Percentiles rank a stretch among this genome's conserved stretches.
Conservation (phyloP, 2,329 filamentous ascomycete species). For the Xylariaceae sp. region DNA sequence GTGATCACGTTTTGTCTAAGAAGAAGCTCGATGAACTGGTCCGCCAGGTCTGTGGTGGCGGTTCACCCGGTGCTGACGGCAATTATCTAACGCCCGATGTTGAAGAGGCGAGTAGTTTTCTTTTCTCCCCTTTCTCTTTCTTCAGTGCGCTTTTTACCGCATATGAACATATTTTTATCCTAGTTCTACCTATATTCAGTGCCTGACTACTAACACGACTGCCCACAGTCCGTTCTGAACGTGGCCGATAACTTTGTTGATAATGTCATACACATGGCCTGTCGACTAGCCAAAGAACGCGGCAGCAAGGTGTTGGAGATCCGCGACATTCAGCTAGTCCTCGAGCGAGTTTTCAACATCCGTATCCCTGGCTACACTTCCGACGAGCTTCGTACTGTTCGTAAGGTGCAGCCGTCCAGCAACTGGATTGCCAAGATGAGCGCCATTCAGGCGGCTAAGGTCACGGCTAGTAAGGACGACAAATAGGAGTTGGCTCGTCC, state of each 20-base stretch:
- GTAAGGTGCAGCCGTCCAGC: slow-evolving; percentile 86
- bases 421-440: slow-evolving; percentile 98
- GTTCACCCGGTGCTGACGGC: slow-evolving; percentile 72
- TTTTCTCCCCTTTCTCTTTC: slow-evolving; percentile 16
- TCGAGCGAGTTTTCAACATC: slow-evolving; percentile 87
- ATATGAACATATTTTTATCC: too few species aligned
- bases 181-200: slow-evolving; percentile 12
- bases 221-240: slow-evolving; percentile 75
- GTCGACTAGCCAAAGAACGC: slow-evolving; percentile 90
- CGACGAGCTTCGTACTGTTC: slow-evolving; percentile 91
- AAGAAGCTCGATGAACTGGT: slow-evolving; percentile 97
- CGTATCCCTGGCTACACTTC: slow-evolving; percentile 92
- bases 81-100: slow-evolving; percentile 88
- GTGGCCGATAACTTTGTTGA: slow-evolving; percentile 96
- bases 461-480: slow-evolving; percentile 66
- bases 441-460: slow-evolving; percentile 92
- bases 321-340: slow-evolving; percentile 80
- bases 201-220: slow-evolving; percentile 28
- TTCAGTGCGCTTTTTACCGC: not conserved
- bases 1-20: slow-evolving; percentile 93
- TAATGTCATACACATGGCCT: slow-evolving; percentile 83
- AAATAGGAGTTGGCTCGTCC: slow-evolving; percentile 42
- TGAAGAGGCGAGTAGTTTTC: slow-evolving; percentile 75
- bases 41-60: slow-evolving; percentile 86
- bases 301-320: slow-evolving; percentile 90